phyloP scores from a whole-genome alignment of 345 rosid genomes.

The Citropsis articulata region DNA sequence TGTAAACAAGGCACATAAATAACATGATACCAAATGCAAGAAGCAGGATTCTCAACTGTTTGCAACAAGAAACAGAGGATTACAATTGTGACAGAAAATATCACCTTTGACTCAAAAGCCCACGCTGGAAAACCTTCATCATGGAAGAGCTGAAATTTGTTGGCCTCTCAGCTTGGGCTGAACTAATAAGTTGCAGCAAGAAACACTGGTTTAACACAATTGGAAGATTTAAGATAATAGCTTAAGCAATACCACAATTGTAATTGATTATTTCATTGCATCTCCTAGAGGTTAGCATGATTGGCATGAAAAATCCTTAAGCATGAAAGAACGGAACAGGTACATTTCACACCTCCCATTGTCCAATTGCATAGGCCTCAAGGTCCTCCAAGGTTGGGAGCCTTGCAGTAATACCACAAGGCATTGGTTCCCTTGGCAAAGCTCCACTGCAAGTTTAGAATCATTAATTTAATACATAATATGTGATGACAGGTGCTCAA shows the following conservation, averaged over 20 bases:
- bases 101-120: constrained; percentile 78
- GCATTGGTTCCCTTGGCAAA: constrained; percentile 91
- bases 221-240: constrained; percentile 28
- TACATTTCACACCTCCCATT: constrained; percentile 84
- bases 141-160: constrained; percentile 84
- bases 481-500: background rate
- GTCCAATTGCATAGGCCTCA: constrained; percentile 71
- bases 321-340: constrained; percentile 3
- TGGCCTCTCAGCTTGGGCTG: constrained; percentile 64
- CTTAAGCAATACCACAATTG: constrained; percentile 8
- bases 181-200: constrained; percentile 85
- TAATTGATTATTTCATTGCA: background rate
- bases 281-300: constrained; percentile 1
- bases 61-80: constrained; percentile 7
- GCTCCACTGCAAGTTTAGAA: constrained; percentile 56
- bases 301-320: constrained; percentile 9
- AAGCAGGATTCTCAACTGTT: constrained; percentile 16
- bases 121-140: constrained; percentile 89
- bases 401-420: constrained; percentile 44
- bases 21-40: constrained; percentile 9
- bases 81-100: constrained; percentile 13
- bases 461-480: constrained; percentile 14
- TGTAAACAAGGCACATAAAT: constrained; percentile 27
- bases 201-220: constrained; percentile 62
- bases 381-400: constrained; percentile 83